These are phyloP conservation scores for Aspergillus aculeatus DNA, from an alignment of 2,329 filamentous ascomycete species.

Conservation along the genomic window DNA sequence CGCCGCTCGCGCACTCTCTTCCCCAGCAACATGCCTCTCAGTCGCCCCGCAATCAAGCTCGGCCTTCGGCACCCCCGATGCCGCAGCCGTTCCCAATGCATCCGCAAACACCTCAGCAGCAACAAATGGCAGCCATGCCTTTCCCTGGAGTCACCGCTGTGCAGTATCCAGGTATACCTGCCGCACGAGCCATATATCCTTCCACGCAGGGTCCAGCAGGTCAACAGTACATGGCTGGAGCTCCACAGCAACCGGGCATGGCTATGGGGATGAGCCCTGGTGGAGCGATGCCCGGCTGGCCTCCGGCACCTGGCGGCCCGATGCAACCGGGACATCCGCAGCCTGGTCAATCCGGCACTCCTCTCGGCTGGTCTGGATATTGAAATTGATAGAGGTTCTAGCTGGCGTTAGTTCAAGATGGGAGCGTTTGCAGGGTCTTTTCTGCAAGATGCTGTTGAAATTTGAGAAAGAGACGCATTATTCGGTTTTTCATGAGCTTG, in stretches of 20 bases:
- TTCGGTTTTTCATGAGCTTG: not conserved
- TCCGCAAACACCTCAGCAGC: constrained; percentile 35
- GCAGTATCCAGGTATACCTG: constrained; percentile 35
- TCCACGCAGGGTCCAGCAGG: constrained; percentile 34
- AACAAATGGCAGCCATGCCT: constrained; percentile 38
- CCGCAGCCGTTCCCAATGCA: constrained; percentile 39
- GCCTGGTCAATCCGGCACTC: constrained; percentile 38
- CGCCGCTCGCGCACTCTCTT: constrained; percentile 35
- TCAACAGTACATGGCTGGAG: constrained; percentile 35
- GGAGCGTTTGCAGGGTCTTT: constrained; percentile 22
- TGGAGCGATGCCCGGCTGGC: constrained; percentile 39
- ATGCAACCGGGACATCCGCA: constrained; percentile 42
- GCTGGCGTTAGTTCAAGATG: constrained; percentile 26
- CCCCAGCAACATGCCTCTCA: constrained; percentile 41
- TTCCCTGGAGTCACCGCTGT: constrained; percentile 34
- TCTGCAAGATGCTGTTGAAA: not conserved
- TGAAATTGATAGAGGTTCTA: constrained; percentile 19
- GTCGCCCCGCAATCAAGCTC: constrained; percentile 44
- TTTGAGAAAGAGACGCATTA: not conserved
- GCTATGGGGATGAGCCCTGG: constrained; percentile 37
- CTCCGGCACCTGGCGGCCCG: constrained; percentile 32
- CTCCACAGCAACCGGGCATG: constrained; percentile 38
- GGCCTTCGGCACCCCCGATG: constrained; percentile 38
- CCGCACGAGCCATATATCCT: constrained; percentile 39
- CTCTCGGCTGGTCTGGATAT: constrained; percentile 41